Evolutionary conservation across 345 rosid species (phyloP).

Genomic region (Brassica nigra): DNA sequence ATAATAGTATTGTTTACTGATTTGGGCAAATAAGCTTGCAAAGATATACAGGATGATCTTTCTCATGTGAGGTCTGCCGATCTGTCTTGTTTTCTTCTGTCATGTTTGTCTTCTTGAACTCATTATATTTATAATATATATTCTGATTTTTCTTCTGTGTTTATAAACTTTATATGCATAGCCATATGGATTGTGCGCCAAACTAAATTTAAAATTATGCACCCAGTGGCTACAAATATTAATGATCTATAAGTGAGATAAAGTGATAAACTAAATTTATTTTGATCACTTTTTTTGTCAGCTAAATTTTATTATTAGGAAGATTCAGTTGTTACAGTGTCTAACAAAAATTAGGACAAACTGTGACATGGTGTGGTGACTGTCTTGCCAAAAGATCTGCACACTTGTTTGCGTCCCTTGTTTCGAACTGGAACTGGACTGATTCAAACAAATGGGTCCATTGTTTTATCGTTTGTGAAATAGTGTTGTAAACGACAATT

Average conservation of each 20-base stretch:
- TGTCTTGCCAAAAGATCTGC: no score
- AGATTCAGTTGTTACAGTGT: no score
- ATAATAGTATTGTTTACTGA: constrained; percentile 20
- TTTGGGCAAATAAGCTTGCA: constrained; percentile 18
- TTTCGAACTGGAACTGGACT: no score
- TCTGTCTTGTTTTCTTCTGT: constrained; percentile 21
- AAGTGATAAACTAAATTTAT: no score
- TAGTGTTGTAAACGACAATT: no score
- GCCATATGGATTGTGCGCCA: background rate
- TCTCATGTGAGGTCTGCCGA: constrained; percentile 3
- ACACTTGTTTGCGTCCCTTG: no score
- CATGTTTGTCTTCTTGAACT: constrained; percentile 6
- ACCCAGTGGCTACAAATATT: background rate
- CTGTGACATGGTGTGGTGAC: no score
- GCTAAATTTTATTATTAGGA: no score
- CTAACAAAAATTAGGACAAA: no score
- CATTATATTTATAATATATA: background rate
- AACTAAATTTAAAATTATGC: background rate
- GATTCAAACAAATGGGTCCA: no score
- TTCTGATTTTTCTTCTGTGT: background rate
- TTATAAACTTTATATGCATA: background rate
- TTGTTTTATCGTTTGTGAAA: no score
- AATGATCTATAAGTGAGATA: background rate
- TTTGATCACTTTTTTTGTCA: background rate
- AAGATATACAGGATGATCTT: constrained; percentile 18